These are phyloP conservation scores for Lentinula aciculospora DNA, from an alignment of 768 basidiomycete species.

Conservation along the genomic window DNA sequence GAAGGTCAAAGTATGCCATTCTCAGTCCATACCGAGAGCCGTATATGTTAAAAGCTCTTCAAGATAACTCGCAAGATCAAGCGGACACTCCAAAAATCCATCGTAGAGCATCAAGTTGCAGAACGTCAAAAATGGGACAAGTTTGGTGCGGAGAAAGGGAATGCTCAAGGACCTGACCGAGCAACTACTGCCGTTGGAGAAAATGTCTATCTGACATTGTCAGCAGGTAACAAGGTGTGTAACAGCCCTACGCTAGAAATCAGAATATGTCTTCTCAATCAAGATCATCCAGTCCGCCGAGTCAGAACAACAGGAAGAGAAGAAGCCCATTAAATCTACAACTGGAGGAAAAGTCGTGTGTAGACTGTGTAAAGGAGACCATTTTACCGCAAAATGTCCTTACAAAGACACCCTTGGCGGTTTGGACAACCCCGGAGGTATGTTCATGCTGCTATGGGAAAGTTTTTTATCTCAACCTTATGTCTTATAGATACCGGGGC, in stretches of 20 bases:
- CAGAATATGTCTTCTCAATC: background rate
- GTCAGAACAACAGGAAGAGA: conserved; percentile 59
- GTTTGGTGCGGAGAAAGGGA: conserved; percentile 89
- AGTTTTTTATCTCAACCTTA: background rate
- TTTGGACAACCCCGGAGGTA: conserved; percentile 53
- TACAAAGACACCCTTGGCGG: conserved; percentile 91
- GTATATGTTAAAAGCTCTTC: background rate
- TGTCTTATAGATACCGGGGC: conserved; percentile 22
- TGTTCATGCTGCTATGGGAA: background rate
- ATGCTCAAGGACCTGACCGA: conserved; percentile 81
- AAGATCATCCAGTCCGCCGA: conserved; percentile 45
- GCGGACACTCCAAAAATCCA: conserved; percentile 80
- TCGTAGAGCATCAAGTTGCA: conserved; percentile 92
- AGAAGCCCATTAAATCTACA: conserved; percentile 59
- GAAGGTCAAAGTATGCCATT: conserved; percentile 77
- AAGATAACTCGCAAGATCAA: conserved; percentile 85
- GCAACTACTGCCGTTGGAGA: conserved; percentile 91
- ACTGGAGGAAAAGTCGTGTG: conserved; percentile 89
- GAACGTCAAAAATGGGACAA: conserved; percentile 92
- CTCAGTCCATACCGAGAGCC: background rate
- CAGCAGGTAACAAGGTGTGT: conserved; percentile 57
- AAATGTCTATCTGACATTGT: conserved; percentile 41
- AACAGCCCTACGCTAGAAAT: background rate
- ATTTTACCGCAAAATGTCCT: conserved; percentile 98
- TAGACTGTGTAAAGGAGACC: conserved; percentile 92